These are phyloP conservation scores for Sphagnum magellanicum DNA, from an alignment of 228 moss, liverwort and hornwort genomes.

Conservation along the genomic window DNA sequence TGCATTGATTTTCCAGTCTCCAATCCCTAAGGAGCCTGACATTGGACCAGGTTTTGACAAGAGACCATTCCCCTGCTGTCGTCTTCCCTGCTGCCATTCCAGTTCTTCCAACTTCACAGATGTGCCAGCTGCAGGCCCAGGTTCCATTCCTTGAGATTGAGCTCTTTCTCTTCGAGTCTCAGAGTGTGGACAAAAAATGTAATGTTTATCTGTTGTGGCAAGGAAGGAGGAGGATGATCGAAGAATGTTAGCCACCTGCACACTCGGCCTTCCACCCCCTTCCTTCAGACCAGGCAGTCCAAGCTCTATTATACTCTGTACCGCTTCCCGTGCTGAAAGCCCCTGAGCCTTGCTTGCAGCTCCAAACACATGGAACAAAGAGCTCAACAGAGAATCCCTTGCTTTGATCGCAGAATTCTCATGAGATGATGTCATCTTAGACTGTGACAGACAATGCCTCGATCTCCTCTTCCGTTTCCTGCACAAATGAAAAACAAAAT, in stretches of 20 bases:
- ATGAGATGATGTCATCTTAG: too few relatives aligned
- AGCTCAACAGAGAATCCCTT: constrained; percentile 13
- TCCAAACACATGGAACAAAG: constrained; percentile 31
- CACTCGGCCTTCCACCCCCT: constrained; percentile 35
- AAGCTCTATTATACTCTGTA: constrained; percentile 28
- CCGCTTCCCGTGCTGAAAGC: constrained; percentile 48
- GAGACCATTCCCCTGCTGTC: neutral
- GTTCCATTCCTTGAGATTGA: constrained; percentile 15
- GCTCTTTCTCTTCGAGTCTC: constrained; percentile 36
- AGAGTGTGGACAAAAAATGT: constrained; percentile 15
- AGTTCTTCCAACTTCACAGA: neutral
- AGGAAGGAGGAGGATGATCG: constrained; percentile 1
- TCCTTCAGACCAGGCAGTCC: constrained; percentile 34
- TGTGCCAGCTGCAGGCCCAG: neutral
- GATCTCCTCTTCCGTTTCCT: too few relatives aligned
- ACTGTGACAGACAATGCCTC: too few relatives aligned
- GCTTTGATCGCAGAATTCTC: too few relatives aligned
- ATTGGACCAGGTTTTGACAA: too few relatives aligned
- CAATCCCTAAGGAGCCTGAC: too few relatives aligned
- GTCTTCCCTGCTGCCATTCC: neutral
- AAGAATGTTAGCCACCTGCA: constrained; percentile 40
- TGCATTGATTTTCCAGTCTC: neutral
- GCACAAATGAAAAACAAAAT: too few relatives aligned
- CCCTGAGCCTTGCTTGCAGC: constrained; percentile 13
- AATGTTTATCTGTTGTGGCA: neutral